Base-by-base conservation (phyloP, 306 rosid species). In the Carpinus viminea region DNA sequence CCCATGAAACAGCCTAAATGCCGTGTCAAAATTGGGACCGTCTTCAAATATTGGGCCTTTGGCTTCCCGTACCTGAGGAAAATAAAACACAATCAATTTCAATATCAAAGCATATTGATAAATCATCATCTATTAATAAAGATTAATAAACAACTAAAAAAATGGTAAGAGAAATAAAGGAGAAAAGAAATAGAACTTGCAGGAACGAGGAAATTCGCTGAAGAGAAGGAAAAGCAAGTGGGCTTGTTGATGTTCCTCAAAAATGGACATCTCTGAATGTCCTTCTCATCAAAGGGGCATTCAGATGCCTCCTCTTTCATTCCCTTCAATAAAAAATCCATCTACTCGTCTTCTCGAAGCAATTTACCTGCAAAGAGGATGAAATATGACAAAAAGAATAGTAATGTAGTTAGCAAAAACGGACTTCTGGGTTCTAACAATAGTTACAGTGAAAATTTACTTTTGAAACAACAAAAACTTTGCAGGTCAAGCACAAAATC, bases 41-140 rank as follows among this genome's bases (percentile, higher is more conserved):
- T 93, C 98, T 86, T 91, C 94, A 83, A 91, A 91, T 72, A 93
- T 93, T 26, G 98, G 98, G 85, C 94, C 97, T 80, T 76, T 89
- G 45, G 74, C 80, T 78, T 93, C 92, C 48, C 31, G 76, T 56
- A 66, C 83, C 91, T 85, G 77, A 61, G 65, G 36, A 66, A 76
- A 70, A 74, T 66, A 20, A 41, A 68, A 73, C 64, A 76, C 59
- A 61, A 73, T 57, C 24, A 12, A 68, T 61, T 38, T 53, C 66
- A 50, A 53, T 51, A 34, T 46, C 52, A 28, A 68, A 10, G 47
- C 31, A 66, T 59, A 75, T 28, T 8, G 65, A 82, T 73, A 47
- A 36, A 46, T 76, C 66, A 52, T 21, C 64, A 57, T 57, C 66
- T 13, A 55, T 16, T 62, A 15, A 13, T 26, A 53, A 12, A 82